These are phyloP conservation scores for Saccharum officinarum DNA, from an alignment of 176 grass and related monocot species.

Conservation along the genomic window DNA sequence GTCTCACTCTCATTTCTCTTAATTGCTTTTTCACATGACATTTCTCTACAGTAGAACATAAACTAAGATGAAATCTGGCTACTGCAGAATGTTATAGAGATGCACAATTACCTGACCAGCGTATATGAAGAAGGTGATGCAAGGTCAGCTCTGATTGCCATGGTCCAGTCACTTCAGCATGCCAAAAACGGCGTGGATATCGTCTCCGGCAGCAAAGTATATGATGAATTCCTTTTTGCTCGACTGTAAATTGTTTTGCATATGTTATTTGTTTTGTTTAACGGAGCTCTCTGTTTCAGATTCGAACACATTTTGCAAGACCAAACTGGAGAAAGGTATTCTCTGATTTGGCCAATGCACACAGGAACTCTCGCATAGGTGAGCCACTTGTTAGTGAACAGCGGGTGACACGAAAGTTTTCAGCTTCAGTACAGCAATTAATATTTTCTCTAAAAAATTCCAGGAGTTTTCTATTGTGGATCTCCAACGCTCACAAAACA, in stretches of 20 bases:
- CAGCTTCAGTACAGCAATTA: conserved; percentile 2
- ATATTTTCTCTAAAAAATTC: conserved; percentile 23
- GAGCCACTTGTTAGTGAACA: conserved; percentile 16
- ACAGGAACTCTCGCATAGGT: conserved; percentile 91
- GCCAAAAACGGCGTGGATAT: conserved; percentile 94
- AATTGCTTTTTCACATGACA: conserved; percentile 13
- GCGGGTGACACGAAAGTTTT: not conserved
- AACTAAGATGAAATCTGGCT: conserved; percentile 39
- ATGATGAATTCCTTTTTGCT: not conserved
- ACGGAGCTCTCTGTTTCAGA: conserved; percentile 48
- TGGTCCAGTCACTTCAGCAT: conserved; percentile 96
- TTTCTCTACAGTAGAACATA: not conserved
- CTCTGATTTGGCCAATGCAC: conserved; percentile 71
- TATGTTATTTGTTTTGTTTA: not conserved
- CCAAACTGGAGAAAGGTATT: conserved; percentile 99
- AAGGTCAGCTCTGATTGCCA: conserved; percentile 87
- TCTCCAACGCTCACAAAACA: conserved; percentile 75
- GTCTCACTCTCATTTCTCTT: conserved; percentile 14
- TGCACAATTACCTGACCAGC: conserved; percentile 99
- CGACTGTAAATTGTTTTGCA: not conserved
- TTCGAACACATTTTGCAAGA: conserved; percentile 95
- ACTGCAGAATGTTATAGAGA: conserved; percentile 92
- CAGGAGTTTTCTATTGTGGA: conserved; percentile 99
- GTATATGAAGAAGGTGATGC: conserved; percentile 99
- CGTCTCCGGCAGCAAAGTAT: conserved; percentile 90